Evolutionary conservation across 768 basidiomycete species (phyloP).

Genomic region (Steccherinum ochraceum): DNA sequence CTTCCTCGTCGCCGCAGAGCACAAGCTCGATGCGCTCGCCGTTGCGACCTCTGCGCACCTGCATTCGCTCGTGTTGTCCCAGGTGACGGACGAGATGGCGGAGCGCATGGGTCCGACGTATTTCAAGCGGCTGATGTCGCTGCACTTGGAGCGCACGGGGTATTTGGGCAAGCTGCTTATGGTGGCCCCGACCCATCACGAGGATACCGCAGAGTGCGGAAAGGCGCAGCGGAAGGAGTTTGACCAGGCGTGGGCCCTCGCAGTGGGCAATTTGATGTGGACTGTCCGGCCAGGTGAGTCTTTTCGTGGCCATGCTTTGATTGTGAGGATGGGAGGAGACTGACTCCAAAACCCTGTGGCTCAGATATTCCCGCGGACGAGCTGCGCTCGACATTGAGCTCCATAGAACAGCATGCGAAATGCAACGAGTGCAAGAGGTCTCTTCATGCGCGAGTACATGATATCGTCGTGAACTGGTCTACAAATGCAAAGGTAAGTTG

Average conservation of each 20-base stretch:
- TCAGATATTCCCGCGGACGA: no score
- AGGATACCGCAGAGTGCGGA: conserved; percentile 13
- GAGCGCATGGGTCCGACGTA: conserved; percentile 32
- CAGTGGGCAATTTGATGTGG: conserved; percentile 22
- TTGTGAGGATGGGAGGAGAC: no score
- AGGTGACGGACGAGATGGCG: conserved; percentile 31
- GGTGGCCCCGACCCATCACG: conserved; percentile 21
- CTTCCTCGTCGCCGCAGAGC: conserved; percentile 34
- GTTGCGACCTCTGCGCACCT: conserved; percentile 31
- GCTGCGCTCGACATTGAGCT: no score
- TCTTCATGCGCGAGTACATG: no score
- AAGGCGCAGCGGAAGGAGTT: conserved; percentile 16
- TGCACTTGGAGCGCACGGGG: conserved; percentile 29
- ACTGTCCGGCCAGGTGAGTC: conserved; percentile 23
- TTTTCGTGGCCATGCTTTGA: no score
- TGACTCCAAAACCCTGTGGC: no score
- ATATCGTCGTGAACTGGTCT: no score
- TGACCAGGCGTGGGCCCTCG: conserved; percentile 22
- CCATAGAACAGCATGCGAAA: no score
- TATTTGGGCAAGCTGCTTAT: conserved; percentile 25
- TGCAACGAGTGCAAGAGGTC: no score
- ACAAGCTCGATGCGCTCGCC: conserved; percentile 33
- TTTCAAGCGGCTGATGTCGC: conserved; percentile 30
- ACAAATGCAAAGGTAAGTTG: no score
- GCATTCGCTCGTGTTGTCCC: conserved; percentile 25